Evolutionary conservation across 2,329 filamentous ascomycete genomes (phyloP).

Genomic region (Aspergillus viridinutans): DNA sequence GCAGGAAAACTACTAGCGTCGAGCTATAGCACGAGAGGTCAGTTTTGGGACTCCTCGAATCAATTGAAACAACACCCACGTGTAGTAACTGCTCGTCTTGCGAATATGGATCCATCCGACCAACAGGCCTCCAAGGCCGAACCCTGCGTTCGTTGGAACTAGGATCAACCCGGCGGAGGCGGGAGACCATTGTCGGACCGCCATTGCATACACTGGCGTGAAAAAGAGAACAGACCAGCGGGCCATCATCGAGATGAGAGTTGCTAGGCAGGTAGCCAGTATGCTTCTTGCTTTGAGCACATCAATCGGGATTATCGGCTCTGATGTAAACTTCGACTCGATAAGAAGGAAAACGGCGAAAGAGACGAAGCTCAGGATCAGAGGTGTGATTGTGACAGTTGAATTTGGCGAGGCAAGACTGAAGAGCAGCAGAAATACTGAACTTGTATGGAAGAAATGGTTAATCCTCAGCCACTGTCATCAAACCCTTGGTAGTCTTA

Average conservation of each 20-base stretch:
- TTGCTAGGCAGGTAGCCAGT: slow-evolving; percentile 68
- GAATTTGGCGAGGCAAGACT: slow-evolving; percentile 58
- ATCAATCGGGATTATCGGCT: slow-evolving; percentile 71
- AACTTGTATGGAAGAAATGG: slow-evolving; percentile 45
- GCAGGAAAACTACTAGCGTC: slow-evolving; percentile 54
- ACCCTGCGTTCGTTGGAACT: slow-evolving; percentile 76
- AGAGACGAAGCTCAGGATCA: slow-evolving; percentile 56
- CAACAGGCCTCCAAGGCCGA: slow-evolving; percentile 67
- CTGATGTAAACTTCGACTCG: slow-evolving; percentile 59
- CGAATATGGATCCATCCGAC: slow-evolving; percentile 74
- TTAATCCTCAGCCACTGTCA: not conserved
- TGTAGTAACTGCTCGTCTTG: slow-evolving; percentile 68
- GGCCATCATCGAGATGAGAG: slow-evolving; percentile 73
- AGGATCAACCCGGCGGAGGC: slow-evolving; percentile 70
- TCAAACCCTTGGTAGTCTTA: slow-evolving; percentile 33
- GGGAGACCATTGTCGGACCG: slow-evolving; percentile 65
- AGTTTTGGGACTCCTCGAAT: not conserved
- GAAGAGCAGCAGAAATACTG: slow-evolving; percentile 69
- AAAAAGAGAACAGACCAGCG: slow-evolving; percentile 81
- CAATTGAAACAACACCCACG: slow-evolving; percentile 29
- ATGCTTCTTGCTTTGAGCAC: slow-evolving; percentile 67
- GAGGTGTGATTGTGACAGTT: slow-evolving; percentile 54
- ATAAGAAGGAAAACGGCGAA: slow-evolving; percentile 58
- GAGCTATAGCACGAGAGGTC: slow-evolving; percentile 37
- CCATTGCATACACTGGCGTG: slow-evolving; percentile 72